A percentile compares a stretch with the other conserved stretches of the same genome.
Conservation (phyloP, 179 eudicot species). For the Spinacia oleracea region DNA sequence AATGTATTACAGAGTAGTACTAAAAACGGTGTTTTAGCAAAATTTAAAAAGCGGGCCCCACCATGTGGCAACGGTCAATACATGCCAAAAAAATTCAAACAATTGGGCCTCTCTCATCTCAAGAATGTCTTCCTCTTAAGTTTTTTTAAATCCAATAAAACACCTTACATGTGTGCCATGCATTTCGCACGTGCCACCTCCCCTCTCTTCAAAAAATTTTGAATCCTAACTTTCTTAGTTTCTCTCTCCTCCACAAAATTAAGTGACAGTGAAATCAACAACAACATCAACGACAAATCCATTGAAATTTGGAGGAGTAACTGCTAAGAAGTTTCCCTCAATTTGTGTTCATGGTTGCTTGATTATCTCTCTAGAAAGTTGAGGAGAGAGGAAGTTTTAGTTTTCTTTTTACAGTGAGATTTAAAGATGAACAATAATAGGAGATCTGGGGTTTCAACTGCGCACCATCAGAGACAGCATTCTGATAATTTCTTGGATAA, state of each 20-base stretch:
- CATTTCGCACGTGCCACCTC: constrained; percentile 37
- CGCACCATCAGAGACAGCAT: constrained; percentile 71
- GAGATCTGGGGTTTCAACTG: constrained; percentile 66
- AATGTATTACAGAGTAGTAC: background rate
- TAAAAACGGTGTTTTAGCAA: constrained; percentile 3
- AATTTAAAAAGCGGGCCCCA: constrained; percentile 3
- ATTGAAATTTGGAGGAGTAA: constrained; percentile 20
- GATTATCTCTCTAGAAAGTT: background rate
- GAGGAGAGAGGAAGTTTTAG: constrained; percentile 15
- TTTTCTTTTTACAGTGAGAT: background rate
- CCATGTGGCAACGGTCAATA: constrained; percentile 38
- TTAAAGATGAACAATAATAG: constrained; percentile 65
- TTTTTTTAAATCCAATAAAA: constrained; percentile 1
- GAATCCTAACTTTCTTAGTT: constrained; percentile 15
- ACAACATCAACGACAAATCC: background rate
- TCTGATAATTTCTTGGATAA: constrained; percentile 59
- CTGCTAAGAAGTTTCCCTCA: constrained; percentile 21
- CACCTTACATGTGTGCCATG: constrained; percentile 30
- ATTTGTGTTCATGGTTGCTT: constrained; percentile 16
- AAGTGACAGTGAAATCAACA: background rate
- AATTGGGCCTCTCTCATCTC: background rate
- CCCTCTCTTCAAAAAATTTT: constrained; percentile 17
- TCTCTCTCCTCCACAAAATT: constrained; percentile 21
- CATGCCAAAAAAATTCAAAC: constrained; percentile 21
- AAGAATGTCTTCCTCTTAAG: constrained; percentile 18